phyloP scores from a whole-genome alignment of 208 protist species.

The Strigomonas culicis region DNA sequence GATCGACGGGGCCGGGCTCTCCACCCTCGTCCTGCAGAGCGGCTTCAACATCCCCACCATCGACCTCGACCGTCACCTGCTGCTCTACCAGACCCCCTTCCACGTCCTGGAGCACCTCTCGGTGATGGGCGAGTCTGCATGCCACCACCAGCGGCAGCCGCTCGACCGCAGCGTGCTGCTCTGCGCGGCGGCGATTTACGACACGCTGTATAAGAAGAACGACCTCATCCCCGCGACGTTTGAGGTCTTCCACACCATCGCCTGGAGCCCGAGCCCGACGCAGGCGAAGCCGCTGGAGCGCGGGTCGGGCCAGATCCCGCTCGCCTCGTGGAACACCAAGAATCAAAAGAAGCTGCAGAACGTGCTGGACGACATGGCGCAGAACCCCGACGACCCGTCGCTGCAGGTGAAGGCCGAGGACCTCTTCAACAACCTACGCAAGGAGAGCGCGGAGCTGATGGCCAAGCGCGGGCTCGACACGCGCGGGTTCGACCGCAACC shows the following conservation, averaged over 20 bases:
- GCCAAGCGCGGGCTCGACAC: conserved; percentile 53
- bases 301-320: conserved; percentile 67
- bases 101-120: conserved; percentile 89
- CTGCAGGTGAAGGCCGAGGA: conserved; percentile 70
- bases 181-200: conserved; percentile 70
- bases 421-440: conserved; percentile 59
- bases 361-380: conserved; percentile 78
- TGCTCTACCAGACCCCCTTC: conserved; percentile 88
- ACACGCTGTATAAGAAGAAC: conserved; percentile 85
- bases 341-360: conserved; percentile 65
- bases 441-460: conserved; percentile 71
- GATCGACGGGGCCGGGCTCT: conserved; percentile 79
- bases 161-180: conserved; percentile 74
- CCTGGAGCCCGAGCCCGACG: conserved; percentile 83
- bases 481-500: conserved; percentile 45
- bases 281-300: conserved; percentile 83
- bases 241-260: conserved; percentile 89
- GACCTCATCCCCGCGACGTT: conserved; percentile 86
- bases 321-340: conserved; percentile 67
- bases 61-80: conserved; percentile 86
- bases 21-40: conserved; percentile 79
- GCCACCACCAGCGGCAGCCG: conserved; percentile 62
- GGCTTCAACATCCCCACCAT: conserved; percentile 90
- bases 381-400: conserved; percentile 70
- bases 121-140: conserved; percentile 85